phyloP scores from a whole-genome alignment of 2,329 filamentous ascomycete species.

The Rhinocladiella mackenziei region DNA sequence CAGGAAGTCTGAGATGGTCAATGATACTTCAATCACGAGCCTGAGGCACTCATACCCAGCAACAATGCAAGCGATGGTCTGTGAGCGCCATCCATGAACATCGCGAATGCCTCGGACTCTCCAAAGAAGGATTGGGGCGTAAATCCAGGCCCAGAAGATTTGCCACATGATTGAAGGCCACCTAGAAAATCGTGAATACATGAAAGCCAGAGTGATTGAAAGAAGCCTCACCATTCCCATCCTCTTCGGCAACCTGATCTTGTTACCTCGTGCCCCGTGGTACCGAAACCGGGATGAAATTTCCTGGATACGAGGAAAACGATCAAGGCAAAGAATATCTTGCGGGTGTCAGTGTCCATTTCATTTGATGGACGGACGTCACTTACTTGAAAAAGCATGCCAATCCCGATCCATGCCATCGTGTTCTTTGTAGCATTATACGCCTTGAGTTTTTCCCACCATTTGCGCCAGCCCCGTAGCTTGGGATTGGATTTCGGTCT shows the following conservation, averaged over 20 bases:
- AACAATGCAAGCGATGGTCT: slow-evolving; percentile 54
- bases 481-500: slow-evolving; percentile 22
- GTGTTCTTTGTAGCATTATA: slow-evolving; percentile 50
- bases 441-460: slow-evolving; percentile 38
- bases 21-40: neutral
- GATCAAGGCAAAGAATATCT: slow-evolving; percentile 57
- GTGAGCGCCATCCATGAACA: slow-evolving; percentile 62
- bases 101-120: slow-evolving; percentile 59
- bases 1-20: slow-evolving; percentile 50
- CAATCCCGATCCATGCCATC: slow-evolving; percentile 50
- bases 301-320: slow-evolving; percentile 63
- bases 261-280: slow-evolving; percentile 51
- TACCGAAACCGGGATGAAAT: slow-evolving; percentile 53
- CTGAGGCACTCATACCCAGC: slow-evolving; percentile 35
- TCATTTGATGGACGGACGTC: neutral
- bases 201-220: slow-evolving; percentile 1
- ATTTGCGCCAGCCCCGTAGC: slow-evolving; percentile 30
- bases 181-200: slow-evolving; percentile 33
- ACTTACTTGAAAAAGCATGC: slow-evolving; percentile 55
- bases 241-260: slow-evolving; percentile 48
- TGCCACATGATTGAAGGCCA: slow-evolving; percentile 63
- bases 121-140: slow-evolving; percentile 60
- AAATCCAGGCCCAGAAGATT: slow-evolving; percentile 59
- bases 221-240: slow-evolving; percentile 58
- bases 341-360: slow-evolving; percentile 22